Evolutionary conservation across 1,139 yeast genomes (phyloP).

Genomic region (Kluyveromyces sp.): DNA sequence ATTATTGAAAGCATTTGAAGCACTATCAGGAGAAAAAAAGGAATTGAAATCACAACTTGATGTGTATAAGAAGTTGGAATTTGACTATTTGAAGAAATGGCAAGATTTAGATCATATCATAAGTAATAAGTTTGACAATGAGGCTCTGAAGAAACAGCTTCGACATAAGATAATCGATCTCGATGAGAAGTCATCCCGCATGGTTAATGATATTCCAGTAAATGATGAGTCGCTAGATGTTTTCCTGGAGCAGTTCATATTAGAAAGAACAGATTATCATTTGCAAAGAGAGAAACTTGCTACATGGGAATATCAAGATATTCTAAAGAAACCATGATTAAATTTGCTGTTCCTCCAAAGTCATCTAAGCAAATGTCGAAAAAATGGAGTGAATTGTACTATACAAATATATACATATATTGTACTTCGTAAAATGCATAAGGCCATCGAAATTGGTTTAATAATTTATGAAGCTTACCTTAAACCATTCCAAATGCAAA

Average conservation of each 20-base stretch:
- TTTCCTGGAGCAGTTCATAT: conserved; percentile 15
- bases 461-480: conserved; percentile 19
- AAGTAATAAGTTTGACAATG: conserved; percentile 17
- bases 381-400: too few species aligned
- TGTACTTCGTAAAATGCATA: background rate
- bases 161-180: conserved; percentile 12
- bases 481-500: conserved; percentile 77
- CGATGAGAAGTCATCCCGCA: conserved; percentile 13
- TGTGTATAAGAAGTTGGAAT: conserved; percentile 15
- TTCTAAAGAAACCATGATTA: conserved; percentile 7
- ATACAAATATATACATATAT: background rate
- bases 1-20: conserved; percentile 13
- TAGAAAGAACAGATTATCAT: conserved; percentile 20
- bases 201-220: conserved; percentile 12
- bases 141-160: conserved; percentile 15
- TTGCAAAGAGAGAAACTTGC: conserved; percentile 20
- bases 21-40: conserved; percentile 14
- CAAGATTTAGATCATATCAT: conserved; percentile 19
- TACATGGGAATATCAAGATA: conserved; percentile 25
- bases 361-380: too few species aligned
- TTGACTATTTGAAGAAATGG: conserved; percentile 22
- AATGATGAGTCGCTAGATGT: conserved; percentile 13
- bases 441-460: conserved; percentile 8
- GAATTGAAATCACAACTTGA: conserved; percentile 13
- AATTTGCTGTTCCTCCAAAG: too few species aligned